Evolutionary conservation across 345 rosid species (phyloP).

Genomic region (Luvunga scandens): DNA sequence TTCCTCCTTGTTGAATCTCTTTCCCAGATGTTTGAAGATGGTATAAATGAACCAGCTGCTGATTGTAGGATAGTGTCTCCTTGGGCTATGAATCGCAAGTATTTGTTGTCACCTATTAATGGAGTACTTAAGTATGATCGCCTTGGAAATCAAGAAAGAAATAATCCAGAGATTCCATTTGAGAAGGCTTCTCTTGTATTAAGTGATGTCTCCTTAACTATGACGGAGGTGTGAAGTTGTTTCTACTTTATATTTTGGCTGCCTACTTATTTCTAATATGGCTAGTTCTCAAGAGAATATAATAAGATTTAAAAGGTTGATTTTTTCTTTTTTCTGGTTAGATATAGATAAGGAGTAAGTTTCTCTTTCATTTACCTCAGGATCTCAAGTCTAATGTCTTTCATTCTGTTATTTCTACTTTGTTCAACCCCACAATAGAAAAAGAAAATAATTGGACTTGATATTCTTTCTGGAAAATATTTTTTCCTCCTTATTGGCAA

Average conservation of each 20-base stretch:
- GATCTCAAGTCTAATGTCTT: neutral
- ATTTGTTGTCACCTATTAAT: slow-evolving; percentile 86
- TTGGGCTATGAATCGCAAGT: slow-evolving; percentile 76
- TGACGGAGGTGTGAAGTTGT: slow-evolving; percentile 65
- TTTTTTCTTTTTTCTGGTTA: slow-evolving; percentile 1
- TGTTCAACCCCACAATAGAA: neutral
- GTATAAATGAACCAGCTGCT: slow-evolving; percentile 64
- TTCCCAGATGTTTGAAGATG: slow-evolving; percentile 91
- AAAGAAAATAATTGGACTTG: neutral
- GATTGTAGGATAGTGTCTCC: slow-evolving; percentile 45
- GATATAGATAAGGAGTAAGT: neutral
- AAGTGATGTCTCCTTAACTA: slow-evolving; percentile 74
- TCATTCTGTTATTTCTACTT: slow-evolving; percentile 5
- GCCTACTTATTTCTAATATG: slow-evolving; percentile 1
- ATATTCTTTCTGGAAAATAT: slow-evolving; percentile 6
- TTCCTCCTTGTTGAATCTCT: neutral
- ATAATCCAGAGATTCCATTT: slow-evolving; percentile 84
- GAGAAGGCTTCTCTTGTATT: slow-evolving; percentile 86
- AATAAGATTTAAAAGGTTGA: neutral
- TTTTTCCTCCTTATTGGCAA: slow-evolving; percentile 13
- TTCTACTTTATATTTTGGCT: slow-evolving; percentile 1
- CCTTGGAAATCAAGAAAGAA: slow-evolving; percentile 92
- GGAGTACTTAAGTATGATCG: slow-evolving; percentile 94
- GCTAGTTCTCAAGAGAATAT: neutral
- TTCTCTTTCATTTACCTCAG: neutral